Conservation (phyloP, 208 protist species). For the Perkinsela sp. region DNA sequence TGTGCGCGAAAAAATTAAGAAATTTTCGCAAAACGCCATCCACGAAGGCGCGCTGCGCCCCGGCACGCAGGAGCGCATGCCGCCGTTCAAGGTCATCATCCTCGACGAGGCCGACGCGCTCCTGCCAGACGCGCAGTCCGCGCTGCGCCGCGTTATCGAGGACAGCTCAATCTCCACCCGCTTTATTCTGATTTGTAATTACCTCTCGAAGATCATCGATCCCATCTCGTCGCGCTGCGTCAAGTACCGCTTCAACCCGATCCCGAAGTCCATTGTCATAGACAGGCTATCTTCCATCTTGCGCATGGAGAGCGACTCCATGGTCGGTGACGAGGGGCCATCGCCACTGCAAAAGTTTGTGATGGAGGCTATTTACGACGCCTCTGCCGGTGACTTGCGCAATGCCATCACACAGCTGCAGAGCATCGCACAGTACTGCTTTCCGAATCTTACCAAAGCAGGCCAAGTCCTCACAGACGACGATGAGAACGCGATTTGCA, state of each 20-base stretch:
- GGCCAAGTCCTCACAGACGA: neutral
- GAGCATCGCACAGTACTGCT: constrained; percentile 16
- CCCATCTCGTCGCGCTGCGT: constrained; percentile 88
- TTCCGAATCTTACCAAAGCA: neutral
- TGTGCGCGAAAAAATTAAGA: constrained; percentile 86
- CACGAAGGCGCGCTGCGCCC: neutral
- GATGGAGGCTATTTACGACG: neutral
- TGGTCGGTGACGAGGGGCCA: neutral
- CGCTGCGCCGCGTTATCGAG: constrained; percentile 91
- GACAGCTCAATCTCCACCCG: constrained; percentile 85
- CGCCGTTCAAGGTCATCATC: constrained; percentile 86
- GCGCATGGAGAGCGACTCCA: neutral
- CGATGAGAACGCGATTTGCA: neutral
- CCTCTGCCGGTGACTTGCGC: constrained; percentile 69
- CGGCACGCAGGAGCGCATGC: neutral
- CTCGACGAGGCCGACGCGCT: constrained; percentile 97
- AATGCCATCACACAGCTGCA: constrained; percentile 84
- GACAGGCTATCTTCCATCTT: neutral
- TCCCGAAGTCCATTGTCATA: constrained; percentile 18
- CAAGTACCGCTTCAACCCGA: constrained; percentile 85
- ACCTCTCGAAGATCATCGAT: constrained; percentile 80
- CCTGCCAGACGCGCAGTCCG: constrained; percentile 85
- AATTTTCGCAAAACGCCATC: constrained; percentile 77
- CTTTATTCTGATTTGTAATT: constrained; percentile 97
- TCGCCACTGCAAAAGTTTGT: neutral